Base-by-base conservation (phyloP, 352 stramenopile genomes). In the Phytopythium cucurbitacearum region DNA sequence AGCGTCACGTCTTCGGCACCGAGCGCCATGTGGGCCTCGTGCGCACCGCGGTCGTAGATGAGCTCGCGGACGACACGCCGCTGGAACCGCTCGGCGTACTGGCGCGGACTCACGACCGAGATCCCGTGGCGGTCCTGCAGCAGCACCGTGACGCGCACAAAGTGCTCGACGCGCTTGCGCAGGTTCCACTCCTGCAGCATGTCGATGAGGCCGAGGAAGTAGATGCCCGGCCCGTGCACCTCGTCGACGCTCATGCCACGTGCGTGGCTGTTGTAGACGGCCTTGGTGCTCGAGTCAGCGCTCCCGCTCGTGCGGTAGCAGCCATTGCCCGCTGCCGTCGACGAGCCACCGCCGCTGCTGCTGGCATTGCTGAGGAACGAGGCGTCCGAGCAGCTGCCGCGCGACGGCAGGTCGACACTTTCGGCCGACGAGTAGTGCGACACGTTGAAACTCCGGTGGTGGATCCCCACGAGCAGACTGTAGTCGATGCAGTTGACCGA, bases 401-500 rank as follows among this genome's bases (percentile, higher is more conserved):
- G 62, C 39, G 56, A 53, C 21, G 67, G 59, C 9, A 76, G 59
- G 39, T 80, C 67, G 35, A 76, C 71, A 42, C 57, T 73, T 28
- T 76, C 70, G 1, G 76, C 74, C 0, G 80, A 88, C 33, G 77
- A 81, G 56, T 79, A 85, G 41, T 86, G 73, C 41, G 85, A 90
- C 10, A 88, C 79, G 28, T 87, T 88, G 51, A 87, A 89, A 51
- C 74, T 93, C 67, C 91, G 80, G 56, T 97, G 88, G 65, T 98
- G 92, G 51, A 98, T 88, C 3, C 91, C 93, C 49, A 98, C 89
- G 21, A 98, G 71, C 60, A 98, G 84, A 40, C 85, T 97, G 61
- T 98, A 98, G 65, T 98, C 93, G 69, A 98, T 98, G 63, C 94
- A 97, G 62, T 97, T 97, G 71, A 97, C 94, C 21, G 76, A 75